Conservation (phyloP, 78 protist species). For the Dictyostelium intermedium region DNA sequence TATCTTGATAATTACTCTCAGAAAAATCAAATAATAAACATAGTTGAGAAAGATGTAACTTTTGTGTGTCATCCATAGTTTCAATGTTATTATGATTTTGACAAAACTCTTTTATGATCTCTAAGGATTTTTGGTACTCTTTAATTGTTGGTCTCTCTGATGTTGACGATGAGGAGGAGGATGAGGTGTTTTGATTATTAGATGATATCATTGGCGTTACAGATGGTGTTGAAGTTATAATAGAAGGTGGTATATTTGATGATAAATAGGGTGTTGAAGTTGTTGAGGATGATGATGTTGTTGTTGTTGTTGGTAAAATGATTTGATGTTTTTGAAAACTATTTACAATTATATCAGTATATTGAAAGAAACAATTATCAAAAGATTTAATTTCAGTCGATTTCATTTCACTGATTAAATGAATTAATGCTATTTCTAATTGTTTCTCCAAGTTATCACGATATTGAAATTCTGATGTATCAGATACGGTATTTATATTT, state of each 20-base stretch:
- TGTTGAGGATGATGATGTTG: not conserved
- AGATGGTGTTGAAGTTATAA: not conserved
- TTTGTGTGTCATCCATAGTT: not conserved
- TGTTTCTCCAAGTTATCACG: conserved; percentile 69
- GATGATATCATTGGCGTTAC: not conserved
- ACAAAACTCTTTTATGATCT: not conserved
- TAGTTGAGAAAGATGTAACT: not conserved
- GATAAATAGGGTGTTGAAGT: not conserved
- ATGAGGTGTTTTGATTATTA: not conserved
- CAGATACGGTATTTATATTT: conserved; percentile 31
- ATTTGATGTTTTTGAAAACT: conserved; percentile 13
- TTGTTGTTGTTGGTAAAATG: not conserved
- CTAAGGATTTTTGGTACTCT: conserved; percentile 12
- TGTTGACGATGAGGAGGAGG: not conserved
- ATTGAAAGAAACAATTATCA: not conserved
- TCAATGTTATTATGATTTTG: not conserved
- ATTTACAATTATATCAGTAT: not conserved
- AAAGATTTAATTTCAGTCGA: not conserved
- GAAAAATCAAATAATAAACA: not conserved
- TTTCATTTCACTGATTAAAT: conserved; percentile 46
- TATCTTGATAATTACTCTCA: conserved; percentile 4
- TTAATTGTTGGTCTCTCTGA: conserved; percentile 1
- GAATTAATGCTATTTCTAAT: conserved; percentile 53
- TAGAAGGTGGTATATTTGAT: not conserved
- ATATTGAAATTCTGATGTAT: conserved; percentile 60